These are phyloP conservation scores for Paracorniculantispora psalliotae DNA, from an alignment of 2,329 filamentous ascomycete genomes.

Conservation along the genomic window DNA sequence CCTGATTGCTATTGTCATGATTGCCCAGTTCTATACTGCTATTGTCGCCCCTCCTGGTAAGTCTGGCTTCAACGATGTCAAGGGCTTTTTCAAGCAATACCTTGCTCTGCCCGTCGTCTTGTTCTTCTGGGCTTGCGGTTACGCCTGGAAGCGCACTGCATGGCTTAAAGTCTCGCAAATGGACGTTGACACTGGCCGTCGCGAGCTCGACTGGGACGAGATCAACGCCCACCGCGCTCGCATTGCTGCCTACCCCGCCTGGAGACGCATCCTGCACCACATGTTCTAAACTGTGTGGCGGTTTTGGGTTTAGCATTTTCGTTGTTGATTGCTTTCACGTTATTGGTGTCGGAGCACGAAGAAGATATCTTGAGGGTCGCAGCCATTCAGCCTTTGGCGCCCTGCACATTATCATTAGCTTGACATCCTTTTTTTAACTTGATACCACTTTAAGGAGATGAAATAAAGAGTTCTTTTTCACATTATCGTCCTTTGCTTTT, in stretches of 20 bases:
- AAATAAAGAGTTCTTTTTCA: not conserved
- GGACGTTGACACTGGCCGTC: conserved; percentile 61
- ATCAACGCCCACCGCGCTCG: conserved; percentile 50
- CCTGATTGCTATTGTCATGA: conserved; percentile 49
- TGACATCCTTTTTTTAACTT: conserved; percentile 1
- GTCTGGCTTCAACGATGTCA: conserved; percentile 31
- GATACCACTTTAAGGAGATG: conserved; percentile 9
- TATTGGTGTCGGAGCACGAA: not conserved
- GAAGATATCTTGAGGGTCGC: not conserved
- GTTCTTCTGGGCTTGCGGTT: conserved; percentile 51
- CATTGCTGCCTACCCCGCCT: conserved; percentile 45
- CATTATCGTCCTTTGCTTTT: not conserved
- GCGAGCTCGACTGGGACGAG: conserved; percentile 58
- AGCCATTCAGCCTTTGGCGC: not conserved
- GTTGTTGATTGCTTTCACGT: not conserved
- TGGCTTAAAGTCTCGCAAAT: conserved; percentile 57
- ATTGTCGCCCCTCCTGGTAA: conserved; percentile 36
- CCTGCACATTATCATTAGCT: conserved; percentile 6
- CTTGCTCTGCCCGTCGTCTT: conserved; percentile 50
- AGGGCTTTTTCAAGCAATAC: conserved; percentile 51
- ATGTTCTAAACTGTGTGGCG: conserved; percentile 25
- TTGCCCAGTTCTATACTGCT: conserved; percentile 49
- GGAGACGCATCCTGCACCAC: conserved; percentile 32
- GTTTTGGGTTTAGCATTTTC: not conserved
- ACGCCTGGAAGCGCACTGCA: conserved; percentile 58